Base-by-base conservation (phyloP, 2,329 filamentous ascomycete genomes). In the Monosporascus sp. region DNA sequence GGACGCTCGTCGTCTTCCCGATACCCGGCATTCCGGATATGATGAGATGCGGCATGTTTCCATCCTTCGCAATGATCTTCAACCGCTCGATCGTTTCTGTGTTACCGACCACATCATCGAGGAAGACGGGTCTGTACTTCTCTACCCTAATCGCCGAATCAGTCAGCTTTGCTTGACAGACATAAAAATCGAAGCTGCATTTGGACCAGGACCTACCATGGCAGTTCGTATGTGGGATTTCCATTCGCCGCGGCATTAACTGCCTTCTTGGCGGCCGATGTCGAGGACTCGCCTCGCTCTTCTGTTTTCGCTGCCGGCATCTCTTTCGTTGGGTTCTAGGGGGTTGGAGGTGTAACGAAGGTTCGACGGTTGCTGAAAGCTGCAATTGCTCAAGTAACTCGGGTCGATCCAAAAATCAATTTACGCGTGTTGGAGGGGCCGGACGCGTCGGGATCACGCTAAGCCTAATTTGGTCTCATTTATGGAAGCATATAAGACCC, bases 11-110 rank as follows among this genome's bases (percentile, higher is more conserved):
- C 4, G 94, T 99, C 78, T 99, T 99, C 71, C 94, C 94, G 66
- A 97, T 99, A 67, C 94, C 94, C 20, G 94, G 94, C 91, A 96
- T 97, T 55, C 94, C 94, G n/a, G 90, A 96, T 65, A 99, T 97
- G 72, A 99, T 97, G 66, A 99, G 84, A 73, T 99, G 94, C 2
- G 94, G 94, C 92, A 99, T 97, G 74, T 99, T 99, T 63, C 94
- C 94, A 75, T 97, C 94, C 72, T 92, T 94, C 47, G 94, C 92
- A 63, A 99, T 97, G 65, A 99, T 97, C 70, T 97, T 97, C 64
- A 99, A 78, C 52, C 94, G 88, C 71, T 97, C 93, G 64, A 99
- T 91, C 1, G 94, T 99, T 70, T 99, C 94, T 20, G 90, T 96
- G 72, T 99, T 99, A 66, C 94, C 94, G 51, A 99, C 94, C 50